Evolutionary conservation across 768 basidiomycete genomes (phyloP).

Genomic region (Multifurca ochricompacta): DNA sequence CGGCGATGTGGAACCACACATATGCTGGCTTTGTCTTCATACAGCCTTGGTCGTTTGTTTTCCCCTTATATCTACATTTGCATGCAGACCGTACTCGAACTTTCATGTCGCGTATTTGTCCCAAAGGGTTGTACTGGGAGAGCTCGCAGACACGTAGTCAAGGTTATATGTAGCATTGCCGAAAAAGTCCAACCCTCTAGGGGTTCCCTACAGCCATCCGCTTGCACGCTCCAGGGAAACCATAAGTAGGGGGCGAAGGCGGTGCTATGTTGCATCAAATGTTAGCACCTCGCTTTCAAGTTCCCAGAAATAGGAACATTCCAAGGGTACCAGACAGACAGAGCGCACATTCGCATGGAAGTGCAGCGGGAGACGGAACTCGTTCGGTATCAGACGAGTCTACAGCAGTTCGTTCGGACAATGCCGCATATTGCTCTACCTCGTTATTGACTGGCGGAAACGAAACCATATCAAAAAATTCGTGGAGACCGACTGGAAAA

Average conservation of each 20-base stretch:
- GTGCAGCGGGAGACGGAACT: background rate
- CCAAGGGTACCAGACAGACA: conserved; percentile 1
- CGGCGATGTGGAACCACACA: no score
- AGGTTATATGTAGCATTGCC: no score
- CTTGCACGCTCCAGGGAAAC: background rate
- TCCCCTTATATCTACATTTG: no score
- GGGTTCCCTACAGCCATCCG: background rate
- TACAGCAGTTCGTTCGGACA: background rate
- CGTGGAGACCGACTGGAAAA: background rate
- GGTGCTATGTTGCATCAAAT: background rate
- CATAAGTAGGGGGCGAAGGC: background rate
- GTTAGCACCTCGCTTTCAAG: background rate
- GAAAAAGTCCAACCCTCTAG: background rate
- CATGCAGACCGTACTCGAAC: no score
- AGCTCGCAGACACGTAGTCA: no score
- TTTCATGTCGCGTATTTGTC: no score
- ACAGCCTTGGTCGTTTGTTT: no score
- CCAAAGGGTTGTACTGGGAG: no score
- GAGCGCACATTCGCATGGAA: background rate
- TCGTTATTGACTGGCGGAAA: background rate
- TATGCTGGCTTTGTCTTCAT: no score
- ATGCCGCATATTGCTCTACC: background rate
- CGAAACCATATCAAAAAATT: no score
- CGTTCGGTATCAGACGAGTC: background rate
- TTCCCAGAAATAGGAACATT: background rate